Conservation (phyloP, 495 filamentous ascomycete genomes). For the Chaetomium cochliodes region DNA sequence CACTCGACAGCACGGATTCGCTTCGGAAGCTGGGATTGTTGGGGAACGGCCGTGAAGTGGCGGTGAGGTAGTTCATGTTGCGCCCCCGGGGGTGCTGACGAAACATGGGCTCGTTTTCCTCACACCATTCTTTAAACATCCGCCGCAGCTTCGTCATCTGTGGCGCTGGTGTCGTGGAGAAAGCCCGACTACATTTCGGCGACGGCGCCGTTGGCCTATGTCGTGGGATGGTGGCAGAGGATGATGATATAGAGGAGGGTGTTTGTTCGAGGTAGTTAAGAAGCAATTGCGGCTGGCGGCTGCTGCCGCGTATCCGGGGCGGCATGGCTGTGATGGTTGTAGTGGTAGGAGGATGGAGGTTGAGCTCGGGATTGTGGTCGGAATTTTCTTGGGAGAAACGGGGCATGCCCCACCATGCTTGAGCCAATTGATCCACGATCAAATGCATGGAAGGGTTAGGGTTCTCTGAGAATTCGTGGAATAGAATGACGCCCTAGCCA, state of each 20-base stretch:
- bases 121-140: constrained; percentile 23
- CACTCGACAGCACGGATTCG: constrained; percentile 73
- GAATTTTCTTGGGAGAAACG: constrained; percentile 13
- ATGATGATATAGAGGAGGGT: background rate
- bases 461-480: background rate
- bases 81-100: constrained; percentile 2
- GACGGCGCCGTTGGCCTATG: constrained; percentile 10
- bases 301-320: constrained; percentile 34
- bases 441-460: constrained; percentile 10
- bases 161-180: constrained; percentile 31
- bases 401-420: background rate
- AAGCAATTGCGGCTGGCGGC: constrained; percentile 26
- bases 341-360: constrained; percentile 10
- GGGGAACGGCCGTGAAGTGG: constrained; percentile 61
- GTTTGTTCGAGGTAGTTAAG: constrained; percentile 26
- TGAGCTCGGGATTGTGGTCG: constrained; percentile 18
- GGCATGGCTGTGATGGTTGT: constrained; percentile 29
- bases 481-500: no score
- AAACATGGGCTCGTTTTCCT: constrained; percentile 11
- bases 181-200: constrained; percentile 20
- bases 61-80: constrained; percentile 22
- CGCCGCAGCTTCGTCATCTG: constrained; percentile 25
- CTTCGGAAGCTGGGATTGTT: constrained; percentile 69
- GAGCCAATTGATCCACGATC: no score
- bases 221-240: constrained; percentile 5